Base-by-base conservation (phyloP, 2,329 filamentous ascomycete species). In the Colletotrichum echinochloae region DNA sequence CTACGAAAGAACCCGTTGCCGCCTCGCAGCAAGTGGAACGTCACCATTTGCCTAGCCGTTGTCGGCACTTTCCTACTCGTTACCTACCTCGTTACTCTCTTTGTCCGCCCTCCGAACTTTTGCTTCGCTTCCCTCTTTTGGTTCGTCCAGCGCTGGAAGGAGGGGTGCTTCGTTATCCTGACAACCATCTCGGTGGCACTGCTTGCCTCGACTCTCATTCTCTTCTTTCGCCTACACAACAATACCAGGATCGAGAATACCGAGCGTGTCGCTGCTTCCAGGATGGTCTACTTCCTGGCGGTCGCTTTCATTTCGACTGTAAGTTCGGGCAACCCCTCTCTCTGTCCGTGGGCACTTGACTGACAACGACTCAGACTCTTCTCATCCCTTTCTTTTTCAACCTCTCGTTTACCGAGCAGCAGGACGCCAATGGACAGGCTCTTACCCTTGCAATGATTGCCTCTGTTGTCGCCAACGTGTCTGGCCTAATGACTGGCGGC, bases 81-180 rank as follows among this genome's bases (percentile, higher is more conserved):
- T 46, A 89, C 87, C 26, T 91, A 90, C 79, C 80, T 90, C 46
- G 85, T 90, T 33, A 88, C 89, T 20, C 81, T 87, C 65, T 82
- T 88, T 60, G 80, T 86, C 72, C 84, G 82, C 5, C 85, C 90
- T 52, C 84, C 84, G 7, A 86, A 90, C 73, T 84, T 86, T 62
- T 93, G 91, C 80, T 90, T 92, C 74, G 89, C 89, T 30, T 90
- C 89, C 7, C 82, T 93, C 9, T 88, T 92, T 73, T 92, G 89
- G 88, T 91, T 91, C 72, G 82, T 92, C 51, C 83, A 87, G 65
- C 84, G 83, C 73, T 93, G 89, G 79, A 85, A 88, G n/a, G 77
- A 85, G 18, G 84, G 86, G 6, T 87, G 85, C 67, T 86, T 92
- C 65, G 83, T 82, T 12, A 76, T 91, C 1, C 77, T 92, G 14